Conservation (phyloP, 768 basidiomycete species). For the Multifurca ochricompacta region DNA sequence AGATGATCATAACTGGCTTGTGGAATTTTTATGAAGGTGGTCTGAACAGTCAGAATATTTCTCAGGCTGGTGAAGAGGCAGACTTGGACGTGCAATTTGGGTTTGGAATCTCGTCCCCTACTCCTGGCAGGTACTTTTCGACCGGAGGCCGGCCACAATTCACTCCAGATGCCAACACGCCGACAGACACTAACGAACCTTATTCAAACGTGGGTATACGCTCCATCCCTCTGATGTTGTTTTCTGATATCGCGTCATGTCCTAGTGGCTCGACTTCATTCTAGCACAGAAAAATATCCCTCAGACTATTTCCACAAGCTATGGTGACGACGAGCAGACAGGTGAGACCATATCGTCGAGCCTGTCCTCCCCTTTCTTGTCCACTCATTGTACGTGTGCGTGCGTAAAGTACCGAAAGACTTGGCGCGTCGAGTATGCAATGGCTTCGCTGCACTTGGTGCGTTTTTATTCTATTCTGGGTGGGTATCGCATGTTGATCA, state of each 20-base stretch:
- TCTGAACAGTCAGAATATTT: conserved; percentile 47
- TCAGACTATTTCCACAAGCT: conserved; percentile 61
- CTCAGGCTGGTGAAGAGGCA: conserved; percentile 53
- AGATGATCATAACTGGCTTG: not conserved
- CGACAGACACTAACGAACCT: conserved; percentile 42
- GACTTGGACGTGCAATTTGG: conserved; percentile 63
- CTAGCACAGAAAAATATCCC: conserved; percentile 39
- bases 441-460: conserved; percentile 57
- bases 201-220: conserved; percentile 33
- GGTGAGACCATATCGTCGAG: conserved; percentile 33
- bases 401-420: conserved; percentile 40
- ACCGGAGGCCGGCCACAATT: conserved; percentile 58
- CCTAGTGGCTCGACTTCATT: conserved; percentile 59
- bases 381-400: conserved; percentile 8
- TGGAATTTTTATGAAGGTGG: conserved; percentile 33
- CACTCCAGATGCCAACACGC: conserved; percentile 37
- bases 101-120: conserved; percentile 57
- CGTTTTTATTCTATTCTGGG: not conserved
- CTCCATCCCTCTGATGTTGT: not conserved
- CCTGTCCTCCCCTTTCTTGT: conserved; percentile 29
- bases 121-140: conserved; percentile 49
- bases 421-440: conserved; percentile 53
- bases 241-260: not conserved
- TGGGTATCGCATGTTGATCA: not conserved
- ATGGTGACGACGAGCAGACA: conserved; percentile 66